Base-by-base conservation (phyloP, 1,284 basidiomycete species). In the Phlebopus sp. region DNA sequence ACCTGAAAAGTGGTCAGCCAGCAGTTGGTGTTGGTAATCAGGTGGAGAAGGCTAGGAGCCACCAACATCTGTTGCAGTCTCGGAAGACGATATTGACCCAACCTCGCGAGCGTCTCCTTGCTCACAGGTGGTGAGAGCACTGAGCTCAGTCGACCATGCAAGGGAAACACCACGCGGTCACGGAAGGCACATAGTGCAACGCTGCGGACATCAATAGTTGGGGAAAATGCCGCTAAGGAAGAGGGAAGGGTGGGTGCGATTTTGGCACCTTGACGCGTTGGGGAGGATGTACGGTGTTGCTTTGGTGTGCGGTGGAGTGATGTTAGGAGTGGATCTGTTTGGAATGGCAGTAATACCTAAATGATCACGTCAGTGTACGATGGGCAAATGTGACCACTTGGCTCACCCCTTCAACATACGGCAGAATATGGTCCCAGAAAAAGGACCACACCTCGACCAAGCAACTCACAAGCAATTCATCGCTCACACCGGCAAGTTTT, bases 381-480 rank as follows among this genome's bases (percentile, higher is more conserved):
- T 13, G 29, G 14, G 18, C 27, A 21, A 17, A 18, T 6, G 17
- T 32, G 39, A 14, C 1, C 34, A 35, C 17, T 34, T 49, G 14
- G 74, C 83, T 62, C 59, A 90, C 89, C 44, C 87, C 88, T 75
- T 94, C 90, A 35, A 93, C 73, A 62, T 93, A 95, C 1, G 94
- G 92, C 1, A 98, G 71, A 17, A 97, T 84, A 53, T 92, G 86
- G 54, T 90, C 88, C 85, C 92, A 97, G 71, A 97, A 97, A 73
- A 96, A 95, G 5, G 78, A 81, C 95, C 95, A 98, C 13, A 90
- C 77, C 56, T 96, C 92, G 1, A 92, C 90, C 9, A 96, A 75
- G 8, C 90, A 77, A 1, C 74, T 73, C 14, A 95, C 70, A 4
- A 97, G 76, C 56, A 83, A 79, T 39, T 86, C 80, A 39, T 93